These are phyloP conservation scores for Fragaria nilgerrensis DNA, from an alignment of 306 rosid species.

Conservation along the genomic window DNA sequence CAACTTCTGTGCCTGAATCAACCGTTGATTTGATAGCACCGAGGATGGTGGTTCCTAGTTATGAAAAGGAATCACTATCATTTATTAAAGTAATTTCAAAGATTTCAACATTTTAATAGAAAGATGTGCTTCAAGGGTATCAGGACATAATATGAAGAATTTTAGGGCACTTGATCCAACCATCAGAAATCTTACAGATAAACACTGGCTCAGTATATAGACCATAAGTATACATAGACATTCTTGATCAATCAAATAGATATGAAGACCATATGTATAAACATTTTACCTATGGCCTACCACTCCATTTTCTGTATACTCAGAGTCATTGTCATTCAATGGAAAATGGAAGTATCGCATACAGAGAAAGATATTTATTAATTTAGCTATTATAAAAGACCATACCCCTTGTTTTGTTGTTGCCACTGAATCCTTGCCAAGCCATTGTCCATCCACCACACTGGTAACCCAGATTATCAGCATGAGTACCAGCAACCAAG, in stretches of 20 bases:
- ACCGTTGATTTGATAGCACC: slow-evolving; percentile 62
- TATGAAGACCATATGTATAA: not conserved
- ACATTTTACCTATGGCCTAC: not conserved
- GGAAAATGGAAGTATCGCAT: not conserved
- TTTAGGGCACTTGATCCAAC: not conserved
- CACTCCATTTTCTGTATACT: not conserved
- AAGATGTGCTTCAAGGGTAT: not conserved
- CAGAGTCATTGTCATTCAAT: not conserved
- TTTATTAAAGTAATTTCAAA: slow-evolving; percentile 1
- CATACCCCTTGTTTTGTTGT: slow-evolving; percentile 71
- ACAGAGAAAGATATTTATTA: not conserved
- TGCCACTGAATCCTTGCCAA: slow-evolving; percentile 94
- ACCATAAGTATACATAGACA: not conserved
- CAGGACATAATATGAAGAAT: not conserved
- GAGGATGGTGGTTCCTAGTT: slow-evolving; percentile 80
- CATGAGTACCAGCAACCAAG: slow-evolving; percentile 84
- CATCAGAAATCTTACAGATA: not conserved
- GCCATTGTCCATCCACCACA: slow-evolving; percentile 98
- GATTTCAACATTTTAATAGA: not conserved
- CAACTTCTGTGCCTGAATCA: slow-evolving; percentile 62
- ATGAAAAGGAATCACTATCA: slow-evolving; percentile 28
- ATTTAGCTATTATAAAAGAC: slow-evolving; percentile 22
- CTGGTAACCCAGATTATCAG: slow-evolving; percentile 94
- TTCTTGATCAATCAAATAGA: not conserved
- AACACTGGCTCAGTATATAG: not conserved